Evolutionary conservation across 768 basidiomycete species (phyloP).

Genomic region (Termitomyces sp.): DNA sequence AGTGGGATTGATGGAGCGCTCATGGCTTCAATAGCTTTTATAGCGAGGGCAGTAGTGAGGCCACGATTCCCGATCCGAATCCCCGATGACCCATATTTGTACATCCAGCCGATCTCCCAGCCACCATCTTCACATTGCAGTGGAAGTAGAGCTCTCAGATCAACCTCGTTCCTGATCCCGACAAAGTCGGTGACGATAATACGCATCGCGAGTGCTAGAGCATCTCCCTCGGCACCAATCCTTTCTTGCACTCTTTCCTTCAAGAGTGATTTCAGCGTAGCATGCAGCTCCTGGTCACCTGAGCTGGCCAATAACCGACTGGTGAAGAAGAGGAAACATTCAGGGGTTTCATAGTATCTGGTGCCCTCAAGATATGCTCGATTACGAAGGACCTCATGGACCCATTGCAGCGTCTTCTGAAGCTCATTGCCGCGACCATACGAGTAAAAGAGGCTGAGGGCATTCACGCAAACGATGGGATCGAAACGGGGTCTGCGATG

Average conservation of each 20-base stretch:
- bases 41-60: conserved; percentile 48
- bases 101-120: conserved; percentile 54
- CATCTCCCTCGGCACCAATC: conserved; percentile 44
- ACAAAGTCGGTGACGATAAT: conserved; percentile 40
- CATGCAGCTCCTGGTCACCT: conserved; percentile 31
- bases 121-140: conserved; percentile 54
- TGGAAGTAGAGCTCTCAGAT: conserved; percentile 39
- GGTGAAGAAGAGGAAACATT: conserved; percentile 51
- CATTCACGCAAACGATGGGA: conserved; percentile 50
- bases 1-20: background rate
- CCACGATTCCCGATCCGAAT: conserved; percentile 52
- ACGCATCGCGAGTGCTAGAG: conserved; percentile 56
- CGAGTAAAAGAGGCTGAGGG: conserved; percentile 44
- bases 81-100: conserved; percentile 47
- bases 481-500: conserved; percentile 46
- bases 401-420: conserved; percentile 41
- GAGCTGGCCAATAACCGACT: conserved; percentile 37
- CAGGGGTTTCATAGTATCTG: conserved; percentile 48
- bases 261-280: conserved; percentile 34
- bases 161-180: conserved; percentile 38
- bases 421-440: conserved; percentile 46
- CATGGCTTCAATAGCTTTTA: conserved; percentile 42
- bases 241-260: conserved; percentile 45
- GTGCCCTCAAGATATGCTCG: conserved; percentile 54
- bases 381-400: conserved; percentile 43